phyloP scores from a whole-genome alignment of 306 rosid genomes.

The Abrus precatorius region DNA sequence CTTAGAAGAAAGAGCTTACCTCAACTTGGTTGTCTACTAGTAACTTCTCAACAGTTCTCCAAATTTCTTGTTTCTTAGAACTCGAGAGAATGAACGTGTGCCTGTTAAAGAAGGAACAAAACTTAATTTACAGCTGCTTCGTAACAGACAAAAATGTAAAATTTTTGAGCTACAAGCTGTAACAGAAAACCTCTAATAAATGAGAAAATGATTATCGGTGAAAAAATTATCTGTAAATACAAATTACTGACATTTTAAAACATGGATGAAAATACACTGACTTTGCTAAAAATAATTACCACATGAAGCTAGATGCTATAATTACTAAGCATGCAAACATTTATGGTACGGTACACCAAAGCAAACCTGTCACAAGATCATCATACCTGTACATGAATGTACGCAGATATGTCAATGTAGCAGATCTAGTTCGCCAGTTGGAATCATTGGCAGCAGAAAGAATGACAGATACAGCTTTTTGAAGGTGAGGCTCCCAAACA shows the following conservation, averaged over 20 bases:
- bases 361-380: slow-evolving; percentile 42
- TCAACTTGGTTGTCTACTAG: slow-evolving; percentile 98
- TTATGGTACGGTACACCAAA: slow-evolving; percentile 30
- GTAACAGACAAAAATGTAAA: slow-evolving; percentile 33
- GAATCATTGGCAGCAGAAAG: slow-evolving; percentile 88
- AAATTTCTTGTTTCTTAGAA: slow-evolving; percentile 76
- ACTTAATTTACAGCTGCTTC: slow-evolving; percentile 33
- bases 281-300: slow-evolving; percentile 2
- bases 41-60: slow-evolving; percentile 93
- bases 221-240: slow-evolving; percentile 1
- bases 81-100: slow-evolving; percentile 87
- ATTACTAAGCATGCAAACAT: slow-evolving; percentile 39
- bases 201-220: slow-evolving; percentile 38
- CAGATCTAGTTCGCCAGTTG: slow-evolving; percentile 96
- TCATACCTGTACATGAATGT: slow-evolving; percentile 96
- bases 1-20: slow-evolving; percentile 63
- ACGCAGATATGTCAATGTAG: slow-evolving; percentile 88
- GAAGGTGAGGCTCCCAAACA: slow-evolving; percentile 86
- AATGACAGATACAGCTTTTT: slow-evolving; percentile 79
- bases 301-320: slow-evolving; percentile 34
- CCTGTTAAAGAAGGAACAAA: slow-evolving; percentile 63
- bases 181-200: slow-evolving; percentile 21
- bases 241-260: slow-evolving; percentile 33
- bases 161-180: slow-evolving; percentile 33
- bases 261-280: slow-evolving; percentile 18